Percentiles rank a stretch among this genome's conserved stretches.
Conservation (phyloP, 1,139 yeast species). For the Debaryomyces udenii region DNA sequence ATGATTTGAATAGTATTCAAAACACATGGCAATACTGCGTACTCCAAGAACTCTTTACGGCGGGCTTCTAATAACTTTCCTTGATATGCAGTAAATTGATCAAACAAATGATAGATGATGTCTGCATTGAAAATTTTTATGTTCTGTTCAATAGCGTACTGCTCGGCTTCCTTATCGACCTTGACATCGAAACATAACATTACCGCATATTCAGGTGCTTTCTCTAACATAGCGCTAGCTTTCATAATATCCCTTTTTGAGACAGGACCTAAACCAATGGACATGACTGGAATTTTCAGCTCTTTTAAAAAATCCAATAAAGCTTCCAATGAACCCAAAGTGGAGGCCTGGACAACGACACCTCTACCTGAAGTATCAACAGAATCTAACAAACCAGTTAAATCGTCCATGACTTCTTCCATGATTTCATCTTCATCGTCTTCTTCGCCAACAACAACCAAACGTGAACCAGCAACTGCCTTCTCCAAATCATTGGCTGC, state of each 20-base stretch:
- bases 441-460: constrained; percentile 92
- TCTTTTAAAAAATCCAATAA: constrained; percentile 94
- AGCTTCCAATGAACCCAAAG: constrained; percentile 97
- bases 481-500: constrained; percentile 97
- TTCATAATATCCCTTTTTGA: constrained; percentile 98
- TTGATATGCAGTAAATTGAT: constrained; percentile 92
- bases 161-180: constrained; percentile 97
- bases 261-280: constrained; percentile 97
- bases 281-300: constrained; percentile 99
- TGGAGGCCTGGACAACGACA: constrained; percentile 98
- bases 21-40: constrained; percentile 94
- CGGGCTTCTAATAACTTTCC: constrained; percentile 82
- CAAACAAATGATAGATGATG: constrained; percentile 94
- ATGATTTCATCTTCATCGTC: constrained; percentile 96
- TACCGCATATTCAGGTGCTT: constrained; percentile 92
- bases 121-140: constrained; percentile 93
- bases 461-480: constrained; percentile 98
- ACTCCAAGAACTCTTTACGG: constrained; percentile 84
- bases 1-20: constrained; percentile 92
- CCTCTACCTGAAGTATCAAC: constrained; percentile 95
- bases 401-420: constrained; percentile 99
- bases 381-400: constrained; percentile 90
- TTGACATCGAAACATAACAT: constrained; percentile 98
- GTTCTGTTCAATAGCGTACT: constrained; percentile 91
- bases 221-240: constrained; percentile 94